Percentiles rank a stretch among this genome's conserved stretches.
These are phyloP conservation scores for Euclidium syriacum DNA, from an alignment of 345 rosid genomes.

Conservation along the genomic window DNA sequence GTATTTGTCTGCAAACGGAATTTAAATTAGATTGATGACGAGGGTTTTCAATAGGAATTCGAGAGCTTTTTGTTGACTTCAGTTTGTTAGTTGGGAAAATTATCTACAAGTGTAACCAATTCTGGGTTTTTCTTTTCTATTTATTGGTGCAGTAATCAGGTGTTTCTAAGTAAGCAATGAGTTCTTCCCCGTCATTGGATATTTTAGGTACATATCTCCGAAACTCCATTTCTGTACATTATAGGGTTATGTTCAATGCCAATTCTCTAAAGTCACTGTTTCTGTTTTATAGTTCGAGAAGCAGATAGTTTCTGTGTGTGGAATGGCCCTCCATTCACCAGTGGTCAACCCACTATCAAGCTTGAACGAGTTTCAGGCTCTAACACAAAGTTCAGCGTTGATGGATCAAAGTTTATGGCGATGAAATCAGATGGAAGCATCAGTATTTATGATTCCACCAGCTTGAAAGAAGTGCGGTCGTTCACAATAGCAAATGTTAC, in stretches of 20 bases:
- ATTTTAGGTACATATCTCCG: conserved; percentile 54
- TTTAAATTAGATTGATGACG: background rate
- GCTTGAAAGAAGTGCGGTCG: conserved; percentile 50
- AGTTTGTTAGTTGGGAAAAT: background rate
- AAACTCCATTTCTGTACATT: background rate
- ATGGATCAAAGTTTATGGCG: conserved; percentile 71
- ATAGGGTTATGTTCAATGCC: background rate
- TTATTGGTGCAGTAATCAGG: background rate
- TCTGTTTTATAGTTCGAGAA: conserved; percentile 48
- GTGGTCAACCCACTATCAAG: conserved; percentile 53
- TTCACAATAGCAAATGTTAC: conserved; percentile 54
- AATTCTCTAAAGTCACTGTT: background rate
- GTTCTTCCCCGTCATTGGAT: conserved; percentile 50
- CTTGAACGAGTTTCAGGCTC: conserved; percentile 59
- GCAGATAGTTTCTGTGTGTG: conserved; percentile 70
- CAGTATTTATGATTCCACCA: conserved; percentile 55
- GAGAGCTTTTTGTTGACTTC: conserved; percentile 2
- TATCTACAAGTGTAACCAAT: background rate
- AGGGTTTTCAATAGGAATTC: background rate
- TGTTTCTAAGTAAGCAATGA: conserved; percentile 29
- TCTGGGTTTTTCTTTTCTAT: background rate
- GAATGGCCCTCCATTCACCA: conserved; percentile 81
- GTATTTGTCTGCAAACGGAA: background rate
- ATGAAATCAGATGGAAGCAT: conserved; percentile 49
- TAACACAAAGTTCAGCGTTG: conserved; percentile 56